Conservation (phyloP, 2,329 filamentous ascomycete genomes). For the Fonsecaea multimorphosa region DNA sequence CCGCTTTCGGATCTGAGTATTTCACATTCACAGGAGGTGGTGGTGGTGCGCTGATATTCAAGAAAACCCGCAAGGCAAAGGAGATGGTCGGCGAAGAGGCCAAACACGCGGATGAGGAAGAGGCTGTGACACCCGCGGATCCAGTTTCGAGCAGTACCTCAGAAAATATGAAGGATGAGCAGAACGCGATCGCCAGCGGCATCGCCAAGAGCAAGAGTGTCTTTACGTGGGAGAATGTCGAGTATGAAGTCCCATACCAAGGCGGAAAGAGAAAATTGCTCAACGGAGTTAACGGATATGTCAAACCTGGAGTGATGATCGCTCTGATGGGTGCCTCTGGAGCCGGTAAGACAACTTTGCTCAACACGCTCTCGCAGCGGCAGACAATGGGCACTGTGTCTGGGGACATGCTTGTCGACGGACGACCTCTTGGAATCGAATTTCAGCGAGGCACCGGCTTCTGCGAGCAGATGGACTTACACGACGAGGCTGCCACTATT, state of each 20-base stretch:
- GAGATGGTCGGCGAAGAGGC: constrained; percentile 55
- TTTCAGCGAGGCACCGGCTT: constrained; percentile 75
- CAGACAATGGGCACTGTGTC: constrained; percentile 68
- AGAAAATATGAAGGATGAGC: constrained; percentile 40
- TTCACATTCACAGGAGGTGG: constrained; percentile 59
- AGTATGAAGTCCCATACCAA: constrained; percentile 74
- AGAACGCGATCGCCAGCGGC: constrained; percentile 52
- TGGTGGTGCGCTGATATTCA: constrained; percentile 74
- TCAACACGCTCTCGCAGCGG: constrained; percentile 78
- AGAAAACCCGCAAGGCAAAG: constrained; percentile 68
- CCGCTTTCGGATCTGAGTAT: constrained; percentile 71
- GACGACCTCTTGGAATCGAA: constrained; percentile 63
- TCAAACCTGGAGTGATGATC: constrained; percentile 78
- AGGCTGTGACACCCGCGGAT: constrained; percentile 44
- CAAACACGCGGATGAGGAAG: constrained; percentile 64
- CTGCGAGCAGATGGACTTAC: constrained; percentile 74
- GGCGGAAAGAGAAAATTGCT: constrained; percentile 67
- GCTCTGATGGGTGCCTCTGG: constrained; percentile 82
- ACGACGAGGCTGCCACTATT: constrained; percentile 70
- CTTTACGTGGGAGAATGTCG: constrained; percentile 74
- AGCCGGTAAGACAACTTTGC: constrained; percentile 81
- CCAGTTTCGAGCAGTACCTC: constrained; percentile 41
- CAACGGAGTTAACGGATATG: constrained; percentile 75
- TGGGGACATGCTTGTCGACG: constrained; percentile 77
- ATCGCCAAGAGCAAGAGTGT: constrained; percentile 66